These are phyloP conservation scores for Hibiscus mutabilis DNA, from an alignment of 345 rosid species.

Conservation along the genomic window DNA sequence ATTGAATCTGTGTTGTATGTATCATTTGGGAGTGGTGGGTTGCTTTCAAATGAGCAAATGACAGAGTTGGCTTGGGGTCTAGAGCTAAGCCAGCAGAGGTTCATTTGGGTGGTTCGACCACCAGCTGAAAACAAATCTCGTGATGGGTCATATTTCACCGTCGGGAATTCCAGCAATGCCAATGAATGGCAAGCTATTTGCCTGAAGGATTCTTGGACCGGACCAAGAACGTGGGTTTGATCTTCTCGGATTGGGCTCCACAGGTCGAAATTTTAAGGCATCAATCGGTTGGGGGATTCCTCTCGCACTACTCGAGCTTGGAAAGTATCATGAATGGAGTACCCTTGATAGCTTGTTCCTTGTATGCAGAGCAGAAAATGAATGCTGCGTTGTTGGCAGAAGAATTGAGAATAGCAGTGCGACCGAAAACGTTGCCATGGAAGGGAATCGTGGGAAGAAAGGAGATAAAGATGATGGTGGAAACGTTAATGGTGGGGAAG, in stretches of 20 bases:
- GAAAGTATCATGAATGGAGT: conserved; percentile 48
- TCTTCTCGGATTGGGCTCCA: conserved; percentile 55
- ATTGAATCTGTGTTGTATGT: conserved; percentile 48
- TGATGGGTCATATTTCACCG: conserved; percentile 24
- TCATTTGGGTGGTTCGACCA: conserved; percentile 55
- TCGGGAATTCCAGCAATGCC: background rate
- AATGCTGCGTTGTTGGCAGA: conserved; percentile 41
- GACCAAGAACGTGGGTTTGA: conserved; percentile 27
- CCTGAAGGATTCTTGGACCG: conserved; percentile 52
- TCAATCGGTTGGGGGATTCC: conserved; percentile 53
- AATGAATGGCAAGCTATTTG: conserved; percentile 18
- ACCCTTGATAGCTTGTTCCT: conserved; percentile 54
- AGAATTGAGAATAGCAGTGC: conserved; percentile 38
- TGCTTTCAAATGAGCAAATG: conserved; percentile 38
- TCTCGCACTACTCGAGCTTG: conserved; percentile 52
- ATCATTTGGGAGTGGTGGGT: conserved; percentile 67
- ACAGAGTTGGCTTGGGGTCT: conserved; percentile 66
- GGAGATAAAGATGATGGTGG: conserved; percentile 38
- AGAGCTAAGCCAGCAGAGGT: conserved; percentile 52
- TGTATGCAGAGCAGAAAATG: conserved; percentile 48
- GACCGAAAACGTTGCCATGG: conserved; percentile 17
- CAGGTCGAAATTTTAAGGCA: conserved; percentile 49
- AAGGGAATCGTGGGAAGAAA: conserved; percentile 27
- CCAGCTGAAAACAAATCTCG: conserved; percentile 20
- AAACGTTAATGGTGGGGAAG: conserved; percentile 41